Percentiles rank a stretch among this genome's conserved stretches.
Conservation (phyloP, 768 basidiomycete species). For the Lentinula edodes region DNA sequence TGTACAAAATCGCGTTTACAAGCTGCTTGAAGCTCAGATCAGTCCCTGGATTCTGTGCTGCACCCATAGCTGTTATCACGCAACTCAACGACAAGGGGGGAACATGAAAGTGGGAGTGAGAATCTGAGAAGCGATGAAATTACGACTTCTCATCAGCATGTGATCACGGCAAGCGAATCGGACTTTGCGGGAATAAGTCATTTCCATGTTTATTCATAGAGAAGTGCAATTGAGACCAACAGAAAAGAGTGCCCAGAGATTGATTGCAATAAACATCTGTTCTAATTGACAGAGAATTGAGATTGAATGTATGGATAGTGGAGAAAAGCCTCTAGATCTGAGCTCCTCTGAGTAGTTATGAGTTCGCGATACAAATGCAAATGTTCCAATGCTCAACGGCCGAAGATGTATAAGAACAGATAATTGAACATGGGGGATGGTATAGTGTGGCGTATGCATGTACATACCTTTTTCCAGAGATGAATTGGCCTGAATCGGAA, state of each 20-base stretch:
- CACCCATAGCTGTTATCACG: background rate
- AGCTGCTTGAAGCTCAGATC: constrained; percentile 3
- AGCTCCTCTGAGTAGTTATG: background rate
- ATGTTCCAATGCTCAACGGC: background rate
- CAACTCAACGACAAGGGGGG: background rate
- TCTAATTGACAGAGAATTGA: no score
- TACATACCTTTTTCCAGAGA: background rate
- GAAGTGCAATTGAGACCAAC: no score
- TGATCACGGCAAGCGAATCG: background rate
- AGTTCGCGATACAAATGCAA: background rate
- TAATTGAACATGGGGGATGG: background rate
- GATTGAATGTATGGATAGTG: background rate
- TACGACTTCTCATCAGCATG: background rate
- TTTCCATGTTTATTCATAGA: no score
- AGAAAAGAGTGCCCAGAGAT: no score
- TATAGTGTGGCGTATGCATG: background rate
- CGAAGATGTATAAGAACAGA: background rate
- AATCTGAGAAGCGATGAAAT: background rate
- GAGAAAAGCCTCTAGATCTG: background rate
- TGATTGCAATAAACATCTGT: no score
- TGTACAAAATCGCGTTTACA: constrained; percentile 4
- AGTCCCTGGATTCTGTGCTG: background rate
- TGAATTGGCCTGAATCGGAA: background rate
- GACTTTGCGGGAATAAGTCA: background rate
- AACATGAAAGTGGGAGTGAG: background rate